Evolutionary conservation across 2,329 filamentous ascomycete genomes (phyloP), one percentile per base, ranked within the genome.

Genomic region (Trichophyton verrucosum): DNA sequence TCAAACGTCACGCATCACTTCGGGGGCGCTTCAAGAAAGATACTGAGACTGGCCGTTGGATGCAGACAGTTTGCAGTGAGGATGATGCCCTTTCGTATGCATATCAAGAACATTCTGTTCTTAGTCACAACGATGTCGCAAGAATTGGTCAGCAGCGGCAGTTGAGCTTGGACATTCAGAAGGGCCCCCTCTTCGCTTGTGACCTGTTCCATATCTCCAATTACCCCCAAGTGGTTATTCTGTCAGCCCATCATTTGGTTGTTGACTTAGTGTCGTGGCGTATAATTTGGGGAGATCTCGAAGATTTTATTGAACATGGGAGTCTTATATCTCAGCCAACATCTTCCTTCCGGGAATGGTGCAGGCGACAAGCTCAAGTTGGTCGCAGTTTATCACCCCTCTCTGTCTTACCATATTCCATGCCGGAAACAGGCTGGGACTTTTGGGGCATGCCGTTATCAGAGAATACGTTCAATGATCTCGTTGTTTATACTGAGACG

Each of bases 221-320:
- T 1, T 65, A 67, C n/a, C 66, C 69, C 4, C 63, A 64, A 44
- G 57, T 73, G 1, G 33, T 75, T 27, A 74, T 70, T 1, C 66
- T 75, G 62, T 70, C 73, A 24, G 72, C 70, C 1, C 72, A 74
- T 46, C 73, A 75, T 60, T 58, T 75, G 22, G 70, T 74, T 5
- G 69, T 75, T 7, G 73, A 75, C 27, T 71, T 75, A 59, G 73
- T 75, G 7, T 75, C 73, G 0, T 75, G 73, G 73, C 67, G 72
- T 5, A 70, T 75, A 3, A 72, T 75, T 1, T 59, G 75, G 2
- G 70, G 74, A 60, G 73, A 75, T 47, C 56, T 75, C 51, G 64
- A 73, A 75, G 62, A 72, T 73, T 13, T 57, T 73, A 9, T 62
- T 75, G 3, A 55, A 36, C 24, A 27, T 20, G 22, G 59, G 44